Evolutionary conservation across 108 stramenopile genomes (phyloP), one percentile per base, ranked within the genome.

Genomic region (Schizochytrium sp.): DNA sequence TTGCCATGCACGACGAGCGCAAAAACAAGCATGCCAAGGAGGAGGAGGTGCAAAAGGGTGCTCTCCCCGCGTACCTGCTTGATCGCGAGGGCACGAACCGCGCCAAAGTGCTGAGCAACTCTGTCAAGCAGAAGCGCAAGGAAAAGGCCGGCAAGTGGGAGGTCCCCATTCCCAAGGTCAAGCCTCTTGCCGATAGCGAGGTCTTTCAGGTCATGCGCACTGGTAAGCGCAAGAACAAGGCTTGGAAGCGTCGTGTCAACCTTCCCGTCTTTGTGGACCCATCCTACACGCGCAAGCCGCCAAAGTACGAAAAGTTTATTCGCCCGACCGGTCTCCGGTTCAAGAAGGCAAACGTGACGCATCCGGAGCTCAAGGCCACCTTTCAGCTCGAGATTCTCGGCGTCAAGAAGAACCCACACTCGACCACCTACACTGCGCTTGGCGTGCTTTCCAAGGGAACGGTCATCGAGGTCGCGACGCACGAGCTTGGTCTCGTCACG

Each of bases 61-160:
- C 98, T 28, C 96, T 99, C 5, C 98, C 98, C 6, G 97, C 98
- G 28, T 99, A 98, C 89, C 92, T 99, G 92, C 93, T 99, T 48
- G 99, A 99, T 92, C 95, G 99, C 8, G 98, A 99, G 93, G 98
- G 98, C 44, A 97, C 98, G 18, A 93, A 93, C 45, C 95, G 99
- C n/a, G 98, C 98, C 89, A 99, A 99, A 92, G 98, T 99, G 6
- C 92, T 99, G 72, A 95, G 94, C 88, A 99, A 99, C 92, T 98
- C 98, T 21, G 96, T 99, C 60, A 99, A 99, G 91, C 99, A 99
- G 95, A 99, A 99, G 94, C 93, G 99, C 60, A 98, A 98, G 91
- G 99, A 99, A 93, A 99, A 99, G 95, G 99, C 99, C 55, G 99
- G 99, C 25, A 99, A 98, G 90, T 99, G 99, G 99, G 96, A 97